Evolutionary conservation across 78 protist genomes (phyloP).

Genomic region (Tieghemostelium lacteum): DNA sequence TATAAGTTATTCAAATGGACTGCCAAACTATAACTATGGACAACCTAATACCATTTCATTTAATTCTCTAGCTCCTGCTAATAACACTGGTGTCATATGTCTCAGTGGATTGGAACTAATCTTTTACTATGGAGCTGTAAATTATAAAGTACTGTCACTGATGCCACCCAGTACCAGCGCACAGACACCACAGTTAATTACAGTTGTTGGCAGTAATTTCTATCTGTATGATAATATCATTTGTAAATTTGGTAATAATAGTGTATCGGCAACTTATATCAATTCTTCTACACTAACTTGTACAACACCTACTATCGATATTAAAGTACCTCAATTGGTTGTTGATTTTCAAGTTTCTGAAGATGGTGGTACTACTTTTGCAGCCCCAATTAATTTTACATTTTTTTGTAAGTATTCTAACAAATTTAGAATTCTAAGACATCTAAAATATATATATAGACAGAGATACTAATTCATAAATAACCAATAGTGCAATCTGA

Average conservation of each 20-base stretch:
- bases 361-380: slow-evolving; percentile 27
- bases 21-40: background rate
- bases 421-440: too few species aligned
- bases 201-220: slow-evolving; percentile 10
- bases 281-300: slow-evolving; percentile 7
- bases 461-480: too few species aligned
- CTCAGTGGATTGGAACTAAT: background rate
- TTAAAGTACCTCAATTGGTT: background rate
- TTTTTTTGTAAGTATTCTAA: background rate
- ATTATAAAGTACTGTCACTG: background rate
- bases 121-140: slow-evolving; percentile 43
- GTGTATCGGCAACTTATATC: background rate
- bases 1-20: background rate
- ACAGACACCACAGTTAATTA: background rate
- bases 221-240: background rate
- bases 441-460: too few species aligned
- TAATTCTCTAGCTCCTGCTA: background rate
- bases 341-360: slow-evolving; percentile 39
- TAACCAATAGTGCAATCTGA: too few species aligned
- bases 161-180: slow-evolving; percentile 8
- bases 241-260: slow-evolving; percentile 29
- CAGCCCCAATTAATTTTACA: background rate
- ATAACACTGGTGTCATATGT: background rate
- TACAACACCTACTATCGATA: slow-evolving; percentile 1
- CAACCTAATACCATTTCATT: background rate